Evolutionary conservation across 2,329 filamentous ascomycete genomes (phyloP).

Genomic region (Ramularia endophylla): DNA sequence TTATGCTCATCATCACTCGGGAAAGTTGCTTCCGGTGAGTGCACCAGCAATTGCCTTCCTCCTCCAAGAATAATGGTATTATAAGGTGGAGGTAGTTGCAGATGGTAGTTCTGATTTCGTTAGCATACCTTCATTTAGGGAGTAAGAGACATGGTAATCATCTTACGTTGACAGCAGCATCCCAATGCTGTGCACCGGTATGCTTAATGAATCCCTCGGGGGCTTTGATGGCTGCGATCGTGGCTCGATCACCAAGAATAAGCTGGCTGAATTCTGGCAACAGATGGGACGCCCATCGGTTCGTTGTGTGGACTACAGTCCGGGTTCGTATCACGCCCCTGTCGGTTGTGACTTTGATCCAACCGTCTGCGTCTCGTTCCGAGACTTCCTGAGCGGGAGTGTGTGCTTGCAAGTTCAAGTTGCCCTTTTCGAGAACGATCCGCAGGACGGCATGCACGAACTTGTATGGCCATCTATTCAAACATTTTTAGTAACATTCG

Average conservation of each 20-base stretch:
- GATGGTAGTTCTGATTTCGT: conserved; percentile 25
- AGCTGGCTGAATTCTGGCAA: conserved; percentile 19
- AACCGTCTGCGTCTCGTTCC: conserved; percentile 20
- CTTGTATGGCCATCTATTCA: conserved; percentile 23
- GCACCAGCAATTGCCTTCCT: conserved; percentile 22
- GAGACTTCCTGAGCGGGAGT: conserved; percentile 23
- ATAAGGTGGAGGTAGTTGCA: conserved; percentile 28
- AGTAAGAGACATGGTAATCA: not conserved
- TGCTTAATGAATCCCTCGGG: conserved; percentile 27
- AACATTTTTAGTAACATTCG: too few species aligned
- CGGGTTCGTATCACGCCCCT: conserved; percentile 14
- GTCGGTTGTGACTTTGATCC: conserved; percentile 19
- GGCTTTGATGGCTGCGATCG: conserved; percentile 28
- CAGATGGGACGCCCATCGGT: conserved; percentile 21
- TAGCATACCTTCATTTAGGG: not conserved
- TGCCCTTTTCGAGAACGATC: conserved; percentile 13
- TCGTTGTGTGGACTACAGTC: conserved; percentile 20
- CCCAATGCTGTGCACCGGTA: conserved; percentile 31
- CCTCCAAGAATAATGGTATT: conserved; percentile 29
- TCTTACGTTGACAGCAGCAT: conserved; percentile 23
- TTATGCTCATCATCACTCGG: conserved; percentile 24
- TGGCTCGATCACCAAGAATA: conserved; percentile 14
- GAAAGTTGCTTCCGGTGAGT: conserved; percentile 21
- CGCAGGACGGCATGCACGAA: conserved; percentile 22
- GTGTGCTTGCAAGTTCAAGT: conserved; percentile 25